These are phyloP conservation scores for Diutina pseudorugosa DNA, from an alignment of 1,139 yeast species.

Conservation along the genomic window DNA sequence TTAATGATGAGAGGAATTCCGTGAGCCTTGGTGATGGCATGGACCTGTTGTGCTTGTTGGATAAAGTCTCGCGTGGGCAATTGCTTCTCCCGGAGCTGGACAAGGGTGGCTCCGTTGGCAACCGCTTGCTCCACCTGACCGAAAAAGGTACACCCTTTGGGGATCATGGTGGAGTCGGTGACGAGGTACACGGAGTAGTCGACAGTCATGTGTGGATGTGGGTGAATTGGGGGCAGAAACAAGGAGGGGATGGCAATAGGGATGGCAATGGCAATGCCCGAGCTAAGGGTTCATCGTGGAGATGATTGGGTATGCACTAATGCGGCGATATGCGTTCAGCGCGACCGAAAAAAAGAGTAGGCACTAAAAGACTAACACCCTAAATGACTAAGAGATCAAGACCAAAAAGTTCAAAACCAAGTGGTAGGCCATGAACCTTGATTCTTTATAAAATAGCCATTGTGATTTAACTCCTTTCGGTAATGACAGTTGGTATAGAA, in stretches of 20 bases:
- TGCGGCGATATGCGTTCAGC: not conserved
- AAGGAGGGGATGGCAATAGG: not conserved
- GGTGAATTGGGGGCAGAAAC: too few species aligned
- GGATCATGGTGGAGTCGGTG: conserved; percentile 71
- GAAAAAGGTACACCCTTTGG: conserved; percentile 45
- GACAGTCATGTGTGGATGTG: conserved; percentile 9
- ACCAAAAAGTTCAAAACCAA: too few species aligned
- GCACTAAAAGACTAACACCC: too few species aligned
- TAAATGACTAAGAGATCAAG: too few species aligned
- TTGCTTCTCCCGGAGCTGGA: conserved; percentile 76
- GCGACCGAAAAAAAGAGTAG: not conserved
- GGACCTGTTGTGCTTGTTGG: conserved; percentile 47
- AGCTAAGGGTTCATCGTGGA: not conserved
- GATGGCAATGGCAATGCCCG: not conserved
- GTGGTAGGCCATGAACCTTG: too few species aligned
- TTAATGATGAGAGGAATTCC: conserved; percentile 75
- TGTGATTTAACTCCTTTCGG: too few species aligned
- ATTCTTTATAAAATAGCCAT: too few species aligned
- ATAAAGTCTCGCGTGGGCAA: conserved; percentile 60
- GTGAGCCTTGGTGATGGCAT: conserved; percentile 42
- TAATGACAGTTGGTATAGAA: too few species aligned
- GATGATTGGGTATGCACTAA: not conserved
- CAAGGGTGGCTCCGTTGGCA: conserved; percentile 62
- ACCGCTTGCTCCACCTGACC: conserved; percentile 53
- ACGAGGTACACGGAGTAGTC: conserved; percentile 69